A percentile compares a stretch with the other conserved stretches of the same genome.
Conservation (phyloP, 148 eudicot species). For the Vaccinium corymbosum region DNA sequence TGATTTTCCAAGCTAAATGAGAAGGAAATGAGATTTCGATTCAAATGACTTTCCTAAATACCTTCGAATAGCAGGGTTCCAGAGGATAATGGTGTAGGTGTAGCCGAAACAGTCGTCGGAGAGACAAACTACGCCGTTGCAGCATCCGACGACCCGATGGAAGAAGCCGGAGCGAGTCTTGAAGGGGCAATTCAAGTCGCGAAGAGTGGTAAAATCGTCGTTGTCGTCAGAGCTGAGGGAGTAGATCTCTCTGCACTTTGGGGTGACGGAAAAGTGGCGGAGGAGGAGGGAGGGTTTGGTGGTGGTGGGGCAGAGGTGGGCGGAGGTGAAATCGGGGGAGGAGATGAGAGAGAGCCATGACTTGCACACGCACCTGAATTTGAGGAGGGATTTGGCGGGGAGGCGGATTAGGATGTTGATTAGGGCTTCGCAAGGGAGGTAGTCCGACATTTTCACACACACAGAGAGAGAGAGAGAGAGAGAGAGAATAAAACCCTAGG, state of each 20-base stretch:
- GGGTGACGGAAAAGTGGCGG: background rate
- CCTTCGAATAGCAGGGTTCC: conserved; percentile 4
- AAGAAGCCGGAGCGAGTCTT: background rate
- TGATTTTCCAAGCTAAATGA: background rate
- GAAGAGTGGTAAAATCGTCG: background rate
- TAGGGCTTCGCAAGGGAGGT: background rate
- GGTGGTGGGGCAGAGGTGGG: background rate
- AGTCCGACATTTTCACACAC: background rate
- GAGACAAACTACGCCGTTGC: conserved; percentile 4
- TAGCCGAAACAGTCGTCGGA: background rate
- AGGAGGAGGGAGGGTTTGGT: background rate
- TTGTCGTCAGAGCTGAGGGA: background rate
- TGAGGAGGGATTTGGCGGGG: background rate
- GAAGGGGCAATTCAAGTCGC: background rate
- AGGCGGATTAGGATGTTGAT: background rate
- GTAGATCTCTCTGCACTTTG: background rate
- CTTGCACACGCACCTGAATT: background rate
- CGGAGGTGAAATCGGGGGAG: background rate
- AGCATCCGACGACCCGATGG: background rate
- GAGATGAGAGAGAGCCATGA: background rate
- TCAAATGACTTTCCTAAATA: background rate
- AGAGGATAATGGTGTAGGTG: background rate
- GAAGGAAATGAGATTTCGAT: background rate
- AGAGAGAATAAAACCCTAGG: background rate
- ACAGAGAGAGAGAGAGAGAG: background rate